Base-by-base conservation (phyloP, 1,139 yeast genomes). In the Taphrina flavorubra region DNA sequence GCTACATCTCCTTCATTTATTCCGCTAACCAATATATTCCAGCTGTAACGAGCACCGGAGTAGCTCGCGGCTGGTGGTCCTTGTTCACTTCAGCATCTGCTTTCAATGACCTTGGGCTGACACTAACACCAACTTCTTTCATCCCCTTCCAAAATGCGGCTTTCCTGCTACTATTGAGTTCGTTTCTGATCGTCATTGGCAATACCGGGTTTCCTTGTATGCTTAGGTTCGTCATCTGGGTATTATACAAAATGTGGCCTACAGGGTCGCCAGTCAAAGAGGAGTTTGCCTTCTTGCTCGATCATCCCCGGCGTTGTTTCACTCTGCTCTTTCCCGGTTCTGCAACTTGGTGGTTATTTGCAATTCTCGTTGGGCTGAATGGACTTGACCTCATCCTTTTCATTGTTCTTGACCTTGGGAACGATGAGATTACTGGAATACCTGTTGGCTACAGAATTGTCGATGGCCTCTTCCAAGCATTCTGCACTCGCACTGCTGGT, bases 281-380 rank as follows among this genome's bases (percentile, higher is more conserved):
- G 49, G 63, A 96, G 8, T 79, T 92, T 34, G 95, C 92, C 0
- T 94, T 95, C 74, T 78, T 94, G 69, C 81, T 94, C 63, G 98
- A 92, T 74, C 99, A 94, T 76, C 99, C 99, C 0, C 87, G 99
- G 75, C 89, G 99, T 75, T 94, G 99, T 77, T 94, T 94, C 76
- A 92, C 98, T 0, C 80, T 94, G 71, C 80, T 95, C 68, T 94
- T 94, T 76, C 99, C 99, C 0, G 84, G 94, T 1, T 86, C 88
- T 0, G 96, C 98, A 2, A 94, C 99, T 0, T 92, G 97, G 97
- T 91, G 97, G 97, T 82, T 94, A 60, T 82, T 91, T 69, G 82
- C 86, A 68, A 89, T 92, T 36, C 81, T 94, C 71, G 83, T 92
- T 13, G 83, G 83, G 0, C 79, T 94, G 73, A 92, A 94, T 76